Evolutionary conservation across 2,329 filamentous ascomycete genomes (phyloP).

Genomic region (Verticillium isaacii): DNA sequence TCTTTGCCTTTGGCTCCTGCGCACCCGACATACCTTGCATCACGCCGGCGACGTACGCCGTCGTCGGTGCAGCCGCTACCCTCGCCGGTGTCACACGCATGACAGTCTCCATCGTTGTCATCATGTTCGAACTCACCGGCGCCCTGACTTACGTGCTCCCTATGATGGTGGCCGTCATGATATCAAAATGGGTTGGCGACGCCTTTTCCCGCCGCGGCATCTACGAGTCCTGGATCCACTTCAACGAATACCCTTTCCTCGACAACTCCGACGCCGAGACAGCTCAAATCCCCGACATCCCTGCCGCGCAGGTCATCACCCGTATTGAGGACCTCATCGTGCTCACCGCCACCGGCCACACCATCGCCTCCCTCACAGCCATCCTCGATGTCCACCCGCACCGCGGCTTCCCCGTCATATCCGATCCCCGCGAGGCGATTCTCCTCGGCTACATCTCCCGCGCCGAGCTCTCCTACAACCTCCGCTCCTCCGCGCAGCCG

Average conservation of each 20-base stretch:
- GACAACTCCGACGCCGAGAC: constrained; percentile 80
- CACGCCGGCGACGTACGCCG: constrained; percentile 92
- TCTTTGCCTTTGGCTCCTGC: constrained; percentile 74
- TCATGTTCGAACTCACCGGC: constrained; percentile 98
- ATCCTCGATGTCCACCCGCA: constrained; percentile 72
- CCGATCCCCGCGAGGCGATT: constrained; percentile 69
- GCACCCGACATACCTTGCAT: constrained; percentile 83
- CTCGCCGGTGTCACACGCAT: constrained; percentile 90
- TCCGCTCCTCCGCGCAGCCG: constrained; percentile 55
- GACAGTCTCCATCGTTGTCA: constrained; percentile 97
- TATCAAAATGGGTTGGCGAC: constrained; percentile 97
- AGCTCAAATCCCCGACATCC: constrained; percentile 69
- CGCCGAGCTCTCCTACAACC: constrained; percentile 79
- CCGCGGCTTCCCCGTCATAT: constrained; percentile 89
- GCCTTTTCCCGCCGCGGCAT: constrained; percentile 90
- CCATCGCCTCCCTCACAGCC: constrained; percentile 67
- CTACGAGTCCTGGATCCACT: constrained; percentile 96
- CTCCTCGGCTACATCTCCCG: constrained; percentile 92
- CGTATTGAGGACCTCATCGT: constrained; percentile 84
- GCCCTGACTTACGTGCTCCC: constrained; percentile 94
- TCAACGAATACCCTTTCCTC: constrained; percentile 92
- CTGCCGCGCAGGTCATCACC: constrained; percentile 88
- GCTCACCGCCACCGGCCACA: constrained; percentile 83
- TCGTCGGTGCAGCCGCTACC: constrained; percentile 92
- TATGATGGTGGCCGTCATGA: constrained; percentile 98